These are phyloP conservation scores for Elsinoe australis DNA, from an alignment of 2,329 filamentous ascomycete genomes.

Conservation along the genomic window DNA sequence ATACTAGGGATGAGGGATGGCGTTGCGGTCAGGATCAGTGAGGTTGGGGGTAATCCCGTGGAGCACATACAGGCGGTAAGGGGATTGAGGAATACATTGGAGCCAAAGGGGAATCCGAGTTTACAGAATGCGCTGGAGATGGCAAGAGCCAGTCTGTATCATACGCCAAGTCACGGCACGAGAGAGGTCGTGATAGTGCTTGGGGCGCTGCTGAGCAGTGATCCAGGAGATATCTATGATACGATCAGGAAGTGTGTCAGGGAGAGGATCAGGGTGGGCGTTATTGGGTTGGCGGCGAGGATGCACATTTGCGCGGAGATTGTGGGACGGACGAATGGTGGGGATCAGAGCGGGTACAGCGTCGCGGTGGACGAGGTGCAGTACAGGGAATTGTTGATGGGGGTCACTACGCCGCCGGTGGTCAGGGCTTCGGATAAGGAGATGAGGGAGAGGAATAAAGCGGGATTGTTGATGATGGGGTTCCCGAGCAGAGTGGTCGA, in stretches of 20 bases:
- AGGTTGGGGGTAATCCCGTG: conserved; percentile 83
- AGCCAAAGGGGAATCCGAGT: conserved; percentile 45
- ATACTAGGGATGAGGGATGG: conserved; percentile 92
- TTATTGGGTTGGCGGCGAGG: conserved; percentile 85
- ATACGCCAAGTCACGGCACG: conserved; percentile 88
- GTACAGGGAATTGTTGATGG: conserved; percentile 81
- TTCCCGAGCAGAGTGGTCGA: conserved; percentile 84
- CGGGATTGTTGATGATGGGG: conserved; percentile 85
- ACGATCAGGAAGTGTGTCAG: conserved; percentile 71
- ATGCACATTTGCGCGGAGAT: conserved; percentile 88
- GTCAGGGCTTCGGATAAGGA: conserved; percentile 47
- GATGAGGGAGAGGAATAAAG: conserved; percentile 33
- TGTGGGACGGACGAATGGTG: conserved; percentile 76
- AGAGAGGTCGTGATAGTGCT: conserved; percentile 87
- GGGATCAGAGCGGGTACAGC: conserved; percentile 66
- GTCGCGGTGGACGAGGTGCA: conserved; percentile 82
- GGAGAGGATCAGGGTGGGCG: conserved; percentile 77
- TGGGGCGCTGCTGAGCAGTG: conserved; percentile 79
- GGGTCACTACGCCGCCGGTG: conserved; percentile 79
- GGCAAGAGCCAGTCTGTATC: conserved; percentile 83
- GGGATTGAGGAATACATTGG: conserved; percentile 37
- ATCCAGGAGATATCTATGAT: conserved; percentile 90
- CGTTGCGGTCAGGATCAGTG: conserved; percentile 73
- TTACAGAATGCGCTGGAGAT: conserved; percentile 95
- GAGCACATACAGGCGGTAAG: conserved; percentile 76